Evolutionary conservation across 2,329 filamentous ascomycete genomes (phyloP).

Genomic region (Cytospora paraplurivora): DNA sequence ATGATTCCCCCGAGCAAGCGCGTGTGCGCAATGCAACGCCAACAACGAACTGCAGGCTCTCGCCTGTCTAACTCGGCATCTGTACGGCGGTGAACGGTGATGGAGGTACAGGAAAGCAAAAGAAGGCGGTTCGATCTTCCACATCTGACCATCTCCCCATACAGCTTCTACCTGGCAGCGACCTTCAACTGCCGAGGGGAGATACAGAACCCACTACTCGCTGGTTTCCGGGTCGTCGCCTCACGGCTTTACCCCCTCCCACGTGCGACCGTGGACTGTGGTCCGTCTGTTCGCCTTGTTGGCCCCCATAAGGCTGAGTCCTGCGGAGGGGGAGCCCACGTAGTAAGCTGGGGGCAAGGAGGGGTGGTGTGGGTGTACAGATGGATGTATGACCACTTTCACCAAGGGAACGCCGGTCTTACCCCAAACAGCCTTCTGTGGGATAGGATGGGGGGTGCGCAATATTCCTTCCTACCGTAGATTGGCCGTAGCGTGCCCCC

Average conservation of each 20-base stretch:
- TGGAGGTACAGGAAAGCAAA: not conserved
- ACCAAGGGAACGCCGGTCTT: too few relatives aligned
- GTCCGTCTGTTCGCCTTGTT: constrained; percentile 1
- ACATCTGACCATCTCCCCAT: not conserved
- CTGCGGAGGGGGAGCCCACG: not conserved
- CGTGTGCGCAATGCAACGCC: not conserved
- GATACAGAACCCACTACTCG: not conserved
- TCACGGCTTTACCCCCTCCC: too few relatives aligned
- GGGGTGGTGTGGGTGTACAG: not conserved
- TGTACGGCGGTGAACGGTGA: not conserved
- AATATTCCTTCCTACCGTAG: too few relatives aligned
- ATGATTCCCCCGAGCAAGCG: not conserved
- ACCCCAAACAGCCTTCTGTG: too few relatives aligned
- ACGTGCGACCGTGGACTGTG: not conserved
- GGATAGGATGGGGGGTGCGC: too few relatives aligned
- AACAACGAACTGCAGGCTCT: too few relatives aligned
- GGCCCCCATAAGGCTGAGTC: constrained; percentile 19
- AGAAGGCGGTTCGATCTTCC: not conserved
- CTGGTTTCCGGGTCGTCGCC: not conserved
- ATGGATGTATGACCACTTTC: too few relatives aligned
- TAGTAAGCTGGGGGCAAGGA: not conserved
- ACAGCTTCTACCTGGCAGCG: not conserved
- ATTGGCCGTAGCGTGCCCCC: too few relatives aligned
- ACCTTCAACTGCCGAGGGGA: not conserved
- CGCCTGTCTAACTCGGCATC: not conserved